Evolutionary conservation across 352 stramenopile species (phyloP).

Genomic region (Peronospora farinosa): DNA sequence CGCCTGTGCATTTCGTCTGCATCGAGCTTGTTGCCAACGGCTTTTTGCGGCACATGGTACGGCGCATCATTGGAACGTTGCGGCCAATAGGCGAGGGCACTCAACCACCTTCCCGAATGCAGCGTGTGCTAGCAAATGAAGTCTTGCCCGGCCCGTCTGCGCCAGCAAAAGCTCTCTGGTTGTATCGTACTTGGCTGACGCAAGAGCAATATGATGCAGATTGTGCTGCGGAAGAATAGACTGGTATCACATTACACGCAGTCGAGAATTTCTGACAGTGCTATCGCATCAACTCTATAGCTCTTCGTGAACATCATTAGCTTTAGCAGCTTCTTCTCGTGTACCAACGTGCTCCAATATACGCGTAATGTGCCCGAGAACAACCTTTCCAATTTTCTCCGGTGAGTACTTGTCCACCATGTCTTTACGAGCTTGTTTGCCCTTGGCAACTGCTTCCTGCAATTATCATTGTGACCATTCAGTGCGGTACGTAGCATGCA

Average conservation of each 20-base stretch:
- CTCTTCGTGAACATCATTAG: constrained; percentile 39
- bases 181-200: constrained; percentile 81
- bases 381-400: constrained; percentile 55
- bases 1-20: constrained; percentile 68
- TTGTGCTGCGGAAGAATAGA: constrained; percentile 20
- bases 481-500: no score
- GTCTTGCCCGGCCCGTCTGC: constrained; percentile 59
- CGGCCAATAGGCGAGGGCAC: constrained; percentile 74
- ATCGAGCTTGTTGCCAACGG: constrained; percentile 79
- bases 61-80: constrained; percentile 75
- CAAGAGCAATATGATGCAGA: constrained; percentile 68
- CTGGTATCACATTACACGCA: neutral
- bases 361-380: constrained; percentile 61
- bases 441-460: constrained; percentile 60
- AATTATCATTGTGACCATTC: no score
- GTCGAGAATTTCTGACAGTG: neutral
- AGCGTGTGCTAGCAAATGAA: constrained; percentile 56
- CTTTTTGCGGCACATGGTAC: constrained; percentile 86
- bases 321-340: constrained; percentile 13
- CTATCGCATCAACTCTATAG: constrained; percentile 28
- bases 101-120: constrained; percentile 44
- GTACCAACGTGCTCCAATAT: constrained; percentile 42
- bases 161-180: constrained; percentile 71
- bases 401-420: constrained; percentile 85
- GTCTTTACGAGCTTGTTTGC: constrained; percentile 56